Base-by-base conservation (phyloP, 306 rosid genomes). In the Cyclanthera cordifolia region DNA sequence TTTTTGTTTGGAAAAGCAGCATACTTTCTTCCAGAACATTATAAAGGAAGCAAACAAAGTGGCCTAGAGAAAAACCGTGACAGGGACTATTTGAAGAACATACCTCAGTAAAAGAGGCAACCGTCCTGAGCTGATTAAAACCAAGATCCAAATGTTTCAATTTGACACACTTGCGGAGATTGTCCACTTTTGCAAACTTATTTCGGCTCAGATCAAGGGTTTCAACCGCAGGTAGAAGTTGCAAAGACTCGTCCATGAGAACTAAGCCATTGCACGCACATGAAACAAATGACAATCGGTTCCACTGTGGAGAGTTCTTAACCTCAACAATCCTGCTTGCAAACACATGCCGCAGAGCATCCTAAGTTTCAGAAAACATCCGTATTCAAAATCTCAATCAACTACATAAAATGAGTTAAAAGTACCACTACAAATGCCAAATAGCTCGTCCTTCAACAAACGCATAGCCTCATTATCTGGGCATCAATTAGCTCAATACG, bases 101-200 rank as follows among this genome's bases (percentile, higher is more conserved):
- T 81, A 93, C 98, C 96, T 87, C 81, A 27, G 67, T 77, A 78
- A 87, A 80, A 51, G 89, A 89, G 0, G 89, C 80, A 83, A 87
- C 76, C 17, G 96, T 64, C 77, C 88, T 79, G 17, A 93, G 85
- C 63, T 93, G 83, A 79, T 93, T 93, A 82, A 93, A 93, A 78
- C 99, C 99, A 67, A 93, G 91, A 82, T 93, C 99, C 79, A 93
- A 83, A 84, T 93, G 99, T 85, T 87, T 93, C 86, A 93, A 75
- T 65, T 83, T 90, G 57, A 78, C 74, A 87, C 96, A 90, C 79
- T 87, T 85, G 48, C 87, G 87, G 21, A 93, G 88, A 85, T 93
- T 93, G 76, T 93, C 99, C 75, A 86, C 85, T 80, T 83, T 90
- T 8, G 99, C 82, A 73, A 93, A 90, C 84, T 85, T 93, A 85